Evolutionary conservation across 2,329 filamentous ascomycete genomes (phyloP).

Genomic region (Cyanodermella asteris): DNA sequence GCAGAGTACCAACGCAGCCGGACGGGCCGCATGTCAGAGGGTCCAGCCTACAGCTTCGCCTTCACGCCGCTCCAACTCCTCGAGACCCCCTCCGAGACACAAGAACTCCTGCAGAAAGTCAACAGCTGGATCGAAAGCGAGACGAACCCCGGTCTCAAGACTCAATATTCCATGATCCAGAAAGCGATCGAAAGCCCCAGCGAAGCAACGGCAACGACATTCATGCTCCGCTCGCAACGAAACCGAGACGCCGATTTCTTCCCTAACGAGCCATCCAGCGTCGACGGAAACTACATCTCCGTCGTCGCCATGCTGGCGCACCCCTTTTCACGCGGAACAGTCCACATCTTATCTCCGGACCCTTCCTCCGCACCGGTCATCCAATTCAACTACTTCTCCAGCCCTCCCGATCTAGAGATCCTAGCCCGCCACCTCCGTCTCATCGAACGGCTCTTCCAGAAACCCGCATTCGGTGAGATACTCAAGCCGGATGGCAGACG

Average conservation of each 20-base stretch:
- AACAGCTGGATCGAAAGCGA: too few species aligned
- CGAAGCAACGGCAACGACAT: conserved; percentile 15
- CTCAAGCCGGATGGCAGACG: too few species aligned
- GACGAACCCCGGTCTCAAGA: conserved; percentile 17
- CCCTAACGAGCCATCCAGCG: conserved; percentile 33
- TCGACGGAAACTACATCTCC: conserved; percentile 22
- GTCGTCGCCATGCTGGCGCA: conserved; percentile 37
- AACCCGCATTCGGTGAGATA: too few species aligned
- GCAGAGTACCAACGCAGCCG: too few species aligned
- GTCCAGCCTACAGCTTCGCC: too few species aligned
- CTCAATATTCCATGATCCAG: conserved; percentile 28
- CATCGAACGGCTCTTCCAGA: too few species aligned
- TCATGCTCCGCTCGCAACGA: conserved; percentile 31
- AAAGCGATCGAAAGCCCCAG: conserved; percentile 21
- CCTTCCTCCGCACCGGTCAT: conserved; percentile 43
- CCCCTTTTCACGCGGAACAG: conserved; percentile 36
- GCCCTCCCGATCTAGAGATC: too few species aligned
- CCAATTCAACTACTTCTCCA: conserved; percentile 38
- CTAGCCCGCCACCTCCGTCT: too few species aligned
- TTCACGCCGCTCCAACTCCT: too few species aligned
- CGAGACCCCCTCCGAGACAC: too few species aligned
- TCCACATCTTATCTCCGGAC: conserved; percentile 37
- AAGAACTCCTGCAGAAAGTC: too few species aligned
- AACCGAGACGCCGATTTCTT: conserved; percentile 33
- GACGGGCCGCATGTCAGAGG: not conserved